Conservation (phyloP, 352 stramenopile genomes). For the Phytophthora sp. region DNA sequence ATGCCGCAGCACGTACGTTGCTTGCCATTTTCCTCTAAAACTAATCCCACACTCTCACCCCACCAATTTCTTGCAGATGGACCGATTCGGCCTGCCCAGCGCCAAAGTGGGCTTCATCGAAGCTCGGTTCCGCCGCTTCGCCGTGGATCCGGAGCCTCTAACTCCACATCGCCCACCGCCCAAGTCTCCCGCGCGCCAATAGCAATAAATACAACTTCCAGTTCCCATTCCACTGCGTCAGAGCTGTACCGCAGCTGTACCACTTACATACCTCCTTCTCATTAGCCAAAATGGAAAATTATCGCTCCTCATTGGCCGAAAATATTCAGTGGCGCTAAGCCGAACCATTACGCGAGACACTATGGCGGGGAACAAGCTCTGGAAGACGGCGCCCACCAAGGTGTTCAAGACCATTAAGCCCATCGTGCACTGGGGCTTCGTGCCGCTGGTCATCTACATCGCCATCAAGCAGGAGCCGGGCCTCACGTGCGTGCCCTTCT, state of each 20-base stretch:
- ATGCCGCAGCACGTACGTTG: conserved; percentile 64
- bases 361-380: conserved; percentile 64
- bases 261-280: no score
- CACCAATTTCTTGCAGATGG: conserved; percentile 36
- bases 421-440: conserved; percentile 82
- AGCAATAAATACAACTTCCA: not conserved
- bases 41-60: not conserved
- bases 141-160: conserved; percentile 43
- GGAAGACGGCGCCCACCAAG: conserved; percentile 80
- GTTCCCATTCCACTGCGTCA: not conserved
- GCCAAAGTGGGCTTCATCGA: conserved; percentile 62
- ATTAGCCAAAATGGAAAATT: no score
- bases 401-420: conserved; percentile 85
- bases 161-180: conserved; percentile 12
- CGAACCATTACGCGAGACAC: not conserved
- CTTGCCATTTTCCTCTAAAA: not conserved
- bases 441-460: conserved; percentile 84
- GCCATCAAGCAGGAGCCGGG: conserved; percentile 79
- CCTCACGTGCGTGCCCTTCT: conserved; percentile 56
- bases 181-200: conserved; percentile 4
- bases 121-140: conserved; percentile 70
- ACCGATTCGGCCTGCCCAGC: conserved; percentile 62
- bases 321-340: no score
- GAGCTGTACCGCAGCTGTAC: no score
- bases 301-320: no score